Base-by-base conservation (phyloP, 768 basidiomycete species). In the Boletellus ananiceps region DNA sequence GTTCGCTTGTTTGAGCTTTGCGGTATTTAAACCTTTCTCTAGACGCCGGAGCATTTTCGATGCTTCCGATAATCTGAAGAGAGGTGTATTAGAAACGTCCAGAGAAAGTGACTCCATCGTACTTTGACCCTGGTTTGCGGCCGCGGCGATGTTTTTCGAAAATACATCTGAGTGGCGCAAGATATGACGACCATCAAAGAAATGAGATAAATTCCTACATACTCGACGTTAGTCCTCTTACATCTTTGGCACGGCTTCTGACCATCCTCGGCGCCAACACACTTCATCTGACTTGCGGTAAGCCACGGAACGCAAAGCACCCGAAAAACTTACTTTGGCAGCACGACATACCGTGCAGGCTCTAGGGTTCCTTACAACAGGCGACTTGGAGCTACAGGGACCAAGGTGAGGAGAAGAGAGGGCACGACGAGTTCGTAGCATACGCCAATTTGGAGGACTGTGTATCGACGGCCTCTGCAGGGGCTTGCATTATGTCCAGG, bases 61-160 rank as follows among this genome's bases (percentile, higher is more conserved):
- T 40, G 88, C 88, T 64, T 92, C 90, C 33, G 89, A 91, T 37
- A 93, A 72, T 67, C 89, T 91, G 56, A 21, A 41, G 56, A 40
- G 45, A 39, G 39, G 33, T 60, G 43, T 41, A 59, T 52, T 15
- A 52, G 37, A 37, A 32, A 16, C 12, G 8, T 27, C 29, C 42
- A 33, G 49, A 48, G 32, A 42, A 51, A 52, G 49, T 47, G 51
- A 34, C 23, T 46, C 43, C 38, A 39, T 68, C 74, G 21, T 66
- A 92, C 90, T 92, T 93, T 69, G 89, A 91, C 58, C 89, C 90
- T 15, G 89, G 89, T 61, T 93, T 93, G 49, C 89, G 81, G 37
- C 89, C 89, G 31, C 89, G 82, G 46, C 90, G 80, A 68, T 93
- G 89, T 67, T 92, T 93, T 72, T 93, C 89, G 58, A 93, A 93